Percentiles rank a stretch among this genome's conserved stretches.
These are phyloP conservation scores for Schizonepeta tenuifolia DNA, from an alignment of 257 asterid genomes.

Conservation along the genomic window DNA sequence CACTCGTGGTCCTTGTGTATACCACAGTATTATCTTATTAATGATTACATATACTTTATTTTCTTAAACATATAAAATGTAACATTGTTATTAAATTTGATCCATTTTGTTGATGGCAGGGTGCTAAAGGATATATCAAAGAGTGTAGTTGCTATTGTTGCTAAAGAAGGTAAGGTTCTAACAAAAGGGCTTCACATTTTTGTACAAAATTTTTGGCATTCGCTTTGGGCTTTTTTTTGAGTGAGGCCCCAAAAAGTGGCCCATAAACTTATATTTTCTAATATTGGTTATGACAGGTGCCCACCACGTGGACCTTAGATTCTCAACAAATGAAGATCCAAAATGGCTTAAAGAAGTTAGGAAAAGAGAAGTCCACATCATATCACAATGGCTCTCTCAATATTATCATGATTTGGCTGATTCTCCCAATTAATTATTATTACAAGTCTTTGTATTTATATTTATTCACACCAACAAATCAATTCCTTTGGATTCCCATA, in stretches of 20 bases:
- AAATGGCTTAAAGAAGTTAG: conserved; percentile 73
- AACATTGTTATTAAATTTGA: background rate
- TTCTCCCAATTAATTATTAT: conserved; percentile 25
- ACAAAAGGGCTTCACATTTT: background rate
- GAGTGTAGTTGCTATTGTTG: conserved; percentile 68
- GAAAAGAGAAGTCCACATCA: conserved; percentile 55
- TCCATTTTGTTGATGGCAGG: conserved; percentile 43
- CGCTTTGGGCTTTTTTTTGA: background rate
- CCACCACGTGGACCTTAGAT: conserved; percentile 88
- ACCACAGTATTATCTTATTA: no score
- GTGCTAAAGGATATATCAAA: conserved; percentile 74
- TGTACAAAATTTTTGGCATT: no score
- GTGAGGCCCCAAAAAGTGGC: background rate
- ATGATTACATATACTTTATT: no score
- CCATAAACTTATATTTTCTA: no score
- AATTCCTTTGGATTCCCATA: conserved; percentile 3
- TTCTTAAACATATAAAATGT: background rate
- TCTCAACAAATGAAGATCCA: conserved; percentile 79
- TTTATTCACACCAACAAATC: conserved; percentile 7
- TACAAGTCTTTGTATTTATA: background rate
- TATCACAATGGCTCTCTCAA: conserved; percentile 60
- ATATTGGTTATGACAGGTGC: conserved; percentile 69
- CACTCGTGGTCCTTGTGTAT: no score
- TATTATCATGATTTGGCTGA: conserved; percentile 48
- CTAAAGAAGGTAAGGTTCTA: conserved; percentile 55